Conservation (phyloP, 305 asterid species). For the Andrographis paniculata region DNA sequence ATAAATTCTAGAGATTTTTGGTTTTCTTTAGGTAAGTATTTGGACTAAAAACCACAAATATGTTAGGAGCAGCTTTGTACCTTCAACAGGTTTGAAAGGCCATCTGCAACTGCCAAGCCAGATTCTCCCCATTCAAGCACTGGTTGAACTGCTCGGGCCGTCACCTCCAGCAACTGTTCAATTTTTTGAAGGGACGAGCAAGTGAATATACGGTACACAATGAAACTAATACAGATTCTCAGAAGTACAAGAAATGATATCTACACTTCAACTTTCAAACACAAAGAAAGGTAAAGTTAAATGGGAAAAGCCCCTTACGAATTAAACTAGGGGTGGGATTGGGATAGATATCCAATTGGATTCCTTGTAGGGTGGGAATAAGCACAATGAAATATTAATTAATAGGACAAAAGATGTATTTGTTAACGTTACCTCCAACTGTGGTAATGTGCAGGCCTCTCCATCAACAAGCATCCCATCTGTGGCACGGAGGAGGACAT, state of each 20-base stretch:
- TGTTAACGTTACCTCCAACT: slow-evolving; percentile 94
- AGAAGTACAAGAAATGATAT: neutral
- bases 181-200: slow-evolving; percentile 16
- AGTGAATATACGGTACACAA: slow-evolving; percentile 2
- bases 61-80: slow-evolving; percentile 23
- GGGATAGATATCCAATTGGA: neutral
- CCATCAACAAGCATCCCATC: slow-evolving; percentile 99
- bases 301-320: too few species aligned
- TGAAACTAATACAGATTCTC: too few species aligned
- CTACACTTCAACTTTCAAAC: neutral
- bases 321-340: too few species aligned
- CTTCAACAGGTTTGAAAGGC: slow-evolving; percentile 75
- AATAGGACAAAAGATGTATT: too few species aligned
- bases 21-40: neutral
- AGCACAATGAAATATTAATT: too few species aligned
- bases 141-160: slow-evolving; percentile 83
- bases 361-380: neutral
- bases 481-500: slow-evolving; percentile 91
- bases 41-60: neutral
- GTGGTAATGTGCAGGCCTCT: slow-evolving; percentile 96
- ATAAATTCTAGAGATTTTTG: neutral
- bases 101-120: slow-evolving; percentile 76
- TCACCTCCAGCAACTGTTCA: slow-evolving; percentile 71
- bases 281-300: too few species aligned
- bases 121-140: slow-evolving; percentile 92